phyloP scores from a whole-genome alignment of 768 basidiomycete genomes.

The Boletus pseudopeckii region DNA sequence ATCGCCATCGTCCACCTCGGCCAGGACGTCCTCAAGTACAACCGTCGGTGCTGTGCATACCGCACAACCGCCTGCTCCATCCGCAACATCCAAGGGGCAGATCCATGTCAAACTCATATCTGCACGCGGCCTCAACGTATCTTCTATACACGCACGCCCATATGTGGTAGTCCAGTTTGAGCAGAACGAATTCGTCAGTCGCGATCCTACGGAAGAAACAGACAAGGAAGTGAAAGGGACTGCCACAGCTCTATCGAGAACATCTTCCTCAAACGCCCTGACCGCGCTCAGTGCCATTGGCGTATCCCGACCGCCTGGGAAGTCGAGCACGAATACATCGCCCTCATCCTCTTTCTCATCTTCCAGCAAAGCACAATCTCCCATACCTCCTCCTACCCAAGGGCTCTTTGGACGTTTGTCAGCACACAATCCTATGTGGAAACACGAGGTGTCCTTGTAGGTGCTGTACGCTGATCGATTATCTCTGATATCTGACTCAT shows the following conservation, averaged over 20 bases:
- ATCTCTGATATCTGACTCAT: slow-evolving; percentile 20
- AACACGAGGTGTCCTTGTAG: slow-evolving; percentile 97
- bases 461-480: slow-evolving; percentile 33
- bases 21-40: slow-evolving; percentile 32
- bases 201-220: slow-evolving; percentile 81
- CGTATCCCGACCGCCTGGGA: slow-evolving; percentile 43
- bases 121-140: slow-evolving; percentile 78
- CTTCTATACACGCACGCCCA: slow-evolving; percentile 60
- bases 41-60: slow-evolving; percentile 16
- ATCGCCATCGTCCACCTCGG: slow-evolving; percentile 41
- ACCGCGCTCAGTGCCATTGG: slow-evolving; percentile 64
- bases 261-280: slow-evolving; percentile 60
- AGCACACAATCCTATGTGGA: slow-evolving; percentile 94
- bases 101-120: slow-evolving; percentile 96
- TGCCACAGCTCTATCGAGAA: slow-evolving; percentile 54
- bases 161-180: slow-evolving; percentile 99
- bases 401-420: slow-evolving; percentile 63
- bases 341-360: slow-evolving; percentile 41
- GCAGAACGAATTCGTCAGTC: slow-evolving; percentile 95
- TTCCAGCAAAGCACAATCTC: slow-evolving; percentile 37
- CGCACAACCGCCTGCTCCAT: slow-evolving; percentile 28
- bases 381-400: slow-evolving; percentile 29
- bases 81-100: slow-evolving; percentile 58
- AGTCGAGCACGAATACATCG: slow-evolving; percentile 41
- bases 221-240: slow-evolving; percentile 89